Conservation (phyloP, 257 asterid species). For the Primulina huaijiensis region DNA sequence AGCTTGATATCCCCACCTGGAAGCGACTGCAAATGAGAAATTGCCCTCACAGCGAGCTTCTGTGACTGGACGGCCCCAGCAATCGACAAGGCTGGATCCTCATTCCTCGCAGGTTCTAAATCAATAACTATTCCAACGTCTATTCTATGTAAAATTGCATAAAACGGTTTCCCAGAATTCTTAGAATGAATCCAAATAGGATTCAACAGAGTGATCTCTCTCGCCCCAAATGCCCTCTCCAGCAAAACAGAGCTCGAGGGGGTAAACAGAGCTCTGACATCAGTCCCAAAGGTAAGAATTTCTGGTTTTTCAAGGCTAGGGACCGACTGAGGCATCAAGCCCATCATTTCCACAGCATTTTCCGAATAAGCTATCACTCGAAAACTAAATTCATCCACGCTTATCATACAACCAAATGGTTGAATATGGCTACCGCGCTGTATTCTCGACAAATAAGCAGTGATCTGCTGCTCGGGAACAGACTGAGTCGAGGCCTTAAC, state of each 20-base stretch:
- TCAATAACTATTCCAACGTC: slow-evolving; percentile 85
- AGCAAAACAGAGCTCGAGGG: slow-evolving; percentile 58
- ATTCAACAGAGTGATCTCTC: slow-evolving; percentile 66
- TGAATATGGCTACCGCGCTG: slow-evolving; percentile 83
- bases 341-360: slow-evolving; percentile 65
- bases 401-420: slow-evolving; percentile 80
- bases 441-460: slow-evolving; percentile 64
- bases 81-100: slow-evolving; percentile 72
- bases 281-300: slow-evolving; percentile 51
- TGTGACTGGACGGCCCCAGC: slow-evolving; percentile 91
- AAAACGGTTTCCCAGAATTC: slow-evolving; percentile 68
- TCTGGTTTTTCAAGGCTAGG: slow-evolving; percentile 61
- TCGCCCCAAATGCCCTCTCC: slow-evolving; percentile 65
- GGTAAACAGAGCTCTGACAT: slow-evolving; percentile 66
- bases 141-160: slow-evolving; percentile 74
- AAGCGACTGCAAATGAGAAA: slow-evolving; percentile 75
- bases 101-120: slow-evolving; percentile 77
- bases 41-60: slow-evolving; percentile 77
- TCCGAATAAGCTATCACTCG: slow-evolving; percentile 57
- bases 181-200: slow-evolving; percentile 74
- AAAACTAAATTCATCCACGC: slow-evolving; percentile 57
- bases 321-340: slow-evolving; percentile 65
- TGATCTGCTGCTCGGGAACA: slow-evolving; percentile 63
- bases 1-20: slow-evolving; percentile 80
- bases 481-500: slow-evolving; percentile 39